Evolutionary conservation across 2,329 filamentous ascomycete genomes (phyloP), one percentile per base, ranked within the genome.

Genomic region (Talaromyces pinophilus): DNA sequence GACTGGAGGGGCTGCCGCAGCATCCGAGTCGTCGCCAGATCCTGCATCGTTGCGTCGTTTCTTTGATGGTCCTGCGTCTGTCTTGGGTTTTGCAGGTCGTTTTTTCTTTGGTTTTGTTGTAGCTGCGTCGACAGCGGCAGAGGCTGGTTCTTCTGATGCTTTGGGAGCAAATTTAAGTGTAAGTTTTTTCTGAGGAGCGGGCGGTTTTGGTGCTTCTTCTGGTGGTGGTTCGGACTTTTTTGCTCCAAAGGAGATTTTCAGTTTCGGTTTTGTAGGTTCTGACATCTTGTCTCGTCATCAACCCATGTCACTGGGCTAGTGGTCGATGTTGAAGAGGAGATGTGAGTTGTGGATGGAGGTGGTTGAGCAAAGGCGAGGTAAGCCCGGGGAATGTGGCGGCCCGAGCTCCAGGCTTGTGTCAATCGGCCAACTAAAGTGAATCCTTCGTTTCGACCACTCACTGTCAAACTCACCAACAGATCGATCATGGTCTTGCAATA

Each of bases 211-310:
- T 48, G 59, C 71, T 65, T 42, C 71, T 67, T 66, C 69, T 67
- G 61, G 65, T 70, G 57, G 60, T 22, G 73, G 70, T 48, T 62
- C 62, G 30, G 73, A 60, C 64, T 76, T 76, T 68, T 80, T 80
- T 11, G 38, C 38, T 67, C 75, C 73, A 62, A 81, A 76, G 40
- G 76, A 80, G 66, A 81, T 76, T 69, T 81, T 81, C 22, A 81
- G 69, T 22, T 75, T 71, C 15, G 75, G 70, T n/a, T 75, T 71
- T 11, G 75, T 76, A 50, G 73, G 72, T 33, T 75, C 75, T 42
- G 78, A 77, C 78, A 80, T 80, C 63, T 63, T 71, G 71, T 80
- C 64, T 63, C 71, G 71, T 63, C 28, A 8, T 15, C 19, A 15
- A 19, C 30, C 30, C 54, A 15, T n/a, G 15, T 62, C 5, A 59